Percentiles rank a stretch among this genome's conserved stretches.
Conservation (phyloP, 73 alveolate species). For the Paramecium biaurelia region DNA sequence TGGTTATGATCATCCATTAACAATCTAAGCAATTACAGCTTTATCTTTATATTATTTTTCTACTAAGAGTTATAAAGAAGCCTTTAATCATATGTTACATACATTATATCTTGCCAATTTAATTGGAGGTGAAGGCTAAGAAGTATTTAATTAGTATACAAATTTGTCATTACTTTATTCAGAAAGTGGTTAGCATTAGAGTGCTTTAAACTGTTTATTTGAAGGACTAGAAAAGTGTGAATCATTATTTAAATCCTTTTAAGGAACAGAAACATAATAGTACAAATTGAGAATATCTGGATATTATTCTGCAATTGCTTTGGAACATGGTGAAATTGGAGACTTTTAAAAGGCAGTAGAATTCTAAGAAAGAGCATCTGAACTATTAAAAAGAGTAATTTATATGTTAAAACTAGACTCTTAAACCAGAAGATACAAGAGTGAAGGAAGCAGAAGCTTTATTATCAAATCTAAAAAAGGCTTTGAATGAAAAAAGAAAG, state of each 20-base stretch:
- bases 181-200: conserved; percentile 77
- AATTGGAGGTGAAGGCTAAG: conserved; percentile 85
- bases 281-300: conserved; percentile 75
- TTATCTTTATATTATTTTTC: conserved; percentile 77
- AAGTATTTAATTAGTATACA: conserved; percentile 69
- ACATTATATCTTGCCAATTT: conserved; percentile 71
- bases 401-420: background rate
- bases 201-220: conserved; percentile 81
- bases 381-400: conserved; percentile 63
- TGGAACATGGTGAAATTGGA: conserved; percentile 73
- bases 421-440: conserved; percentile 72
- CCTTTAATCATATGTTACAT: conserved; percentile 77
- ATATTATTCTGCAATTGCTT: conserved; percentile 81
- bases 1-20: conserved; percentile 82
- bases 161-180: conserved; percentile 82
- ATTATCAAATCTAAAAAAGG: conserved; percentile 67
- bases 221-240: conserved; percentile 79
- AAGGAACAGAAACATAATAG: conserved; percentile 2
- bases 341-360: conserved; percentile 80
- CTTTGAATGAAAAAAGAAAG: conserved; percentile 75
- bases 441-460: conserved; percentile 75
- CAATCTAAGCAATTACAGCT: conserved; percentile 76
- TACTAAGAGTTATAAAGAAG: conserved; percentile 71
- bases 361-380: conserved; percentile 75
- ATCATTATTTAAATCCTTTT: conserved; percentile 71